These are phyloP conservation scores for Alliaria petiolata DNA, from an alignment of 345 rosid species.

Conservation along the genomic window DNA sequence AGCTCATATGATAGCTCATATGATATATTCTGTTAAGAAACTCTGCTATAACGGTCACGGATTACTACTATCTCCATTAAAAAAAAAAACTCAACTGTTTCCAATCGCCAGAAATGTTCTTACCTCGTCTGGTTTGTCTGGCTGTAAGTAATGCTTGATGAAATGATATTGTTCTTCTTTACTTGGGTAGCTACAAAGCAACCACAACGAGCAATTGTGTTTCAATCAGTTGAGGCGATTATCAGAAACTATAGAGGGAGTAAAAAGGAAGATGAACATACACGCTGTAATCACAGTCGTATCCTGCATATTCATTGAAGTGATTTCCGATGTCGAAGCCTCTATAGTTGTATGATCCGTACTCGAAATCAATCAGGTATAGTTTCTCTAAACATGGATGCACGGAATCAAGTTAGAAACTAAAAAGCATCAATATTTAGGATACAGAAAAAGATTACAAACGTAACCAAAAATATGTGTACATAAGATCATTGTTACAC, in stretches of 20 bases:
- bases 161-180: slow-evolving; percentile 82
- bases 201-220: slow-evolving; percentile 20
- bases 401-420: slow-evolving; percentile 13
- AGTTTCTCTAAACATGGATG: slow-evolving; percentile 55
- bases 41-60: neutral
- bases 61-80: too few relatives aligned
- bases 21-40: neutral
- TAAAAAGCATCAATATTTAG: neutral
- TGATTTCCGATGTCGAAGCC: slow-evolving; percentile 95
- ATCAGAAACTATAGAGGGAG: slow-evolving; percentile 7
- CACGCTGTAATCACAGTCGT: slow-evolving; percentile 89
- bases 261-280: slow-evolving; percentile 38
- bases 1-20: too few relatives aligned
- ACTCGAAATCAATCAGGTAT: slow-evolving; percentile 91
- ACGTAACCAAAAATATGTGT: neutral
- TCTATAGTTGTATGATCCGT: slow-evolving; percentile 90
- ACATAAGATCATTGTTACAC: neutral
- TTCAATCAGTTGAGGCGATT: neutral
- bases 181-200: slow-evolving; percentile 63
- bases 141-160: slow-evolving; percentile 77
- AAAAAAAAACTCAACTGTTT: too few relatives aligned
- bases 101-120: neutral
- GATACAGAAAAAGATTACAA: neutral
- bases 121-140: slow-evolving; percentile 73
- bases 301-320: slow-evolving; percentile 94